Evolutionary conservation across 257 asterid species (phyloP).

Genomic region (Nicotiana sylvestris): DNA sequence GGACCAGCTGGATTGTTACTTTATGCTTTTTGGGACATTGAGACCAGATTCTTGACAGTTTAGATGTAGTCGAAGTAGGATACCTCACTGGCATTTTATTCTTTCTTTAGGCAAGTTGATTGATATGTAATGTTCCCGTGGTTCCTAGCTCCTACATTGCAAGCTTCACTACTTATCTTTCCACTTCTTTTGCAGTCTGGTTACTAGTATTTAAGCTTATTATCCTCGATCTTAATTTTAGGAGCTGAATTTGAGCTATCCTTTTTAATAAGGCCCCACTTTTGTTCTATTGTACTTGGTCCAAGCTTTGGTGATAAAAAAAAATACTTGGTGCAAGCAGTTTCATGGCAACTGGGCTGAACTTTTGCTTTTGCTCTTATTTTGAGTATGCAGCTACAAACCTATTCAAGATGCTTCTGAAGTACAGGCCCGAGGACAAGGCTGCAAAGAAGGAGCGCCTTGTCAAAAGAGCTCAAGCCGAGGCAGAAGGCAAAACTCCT

Average conservation of each 20-base stretch:
- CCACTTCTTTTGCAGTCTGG: background rate
- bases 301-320: too few species aligned
- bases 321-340: too few species aligned
- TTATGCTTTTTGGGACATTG: background rate
- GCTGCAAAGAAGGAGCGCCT: slow-evolving; percentile 17
- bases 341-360: background rate
- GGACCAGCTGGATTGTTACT: background rate
- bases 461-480: slow-evolving; percentile 19
- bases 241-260: background rate
- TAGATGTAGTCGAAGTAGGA: background rate
- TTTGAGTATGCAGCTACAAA: slow-evolving; percentile 12
- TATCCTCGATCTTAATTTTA: background rate
- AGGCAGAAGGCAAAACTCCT: slow-evolving; percentile 15
- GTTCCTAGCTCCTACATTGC: background rate
- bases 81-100: background rate
- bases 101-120: background rate
- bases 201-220: background rate
- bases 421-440: slow-evolving; percentile 19
- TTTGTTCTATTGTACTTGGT: background rate
- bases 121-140: background rate
- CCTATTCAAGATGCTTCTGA: slow-evolving; percentile 18
- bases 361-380: background rate
- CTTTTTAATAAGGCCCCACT: background rate
- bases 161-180: background rate
- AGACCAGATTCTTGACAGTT: background rate